phyloP scores from a whole-genome alignment of 2,329 filamentous ascomycete species.

The Macrophomina phaseolina region DNA sequence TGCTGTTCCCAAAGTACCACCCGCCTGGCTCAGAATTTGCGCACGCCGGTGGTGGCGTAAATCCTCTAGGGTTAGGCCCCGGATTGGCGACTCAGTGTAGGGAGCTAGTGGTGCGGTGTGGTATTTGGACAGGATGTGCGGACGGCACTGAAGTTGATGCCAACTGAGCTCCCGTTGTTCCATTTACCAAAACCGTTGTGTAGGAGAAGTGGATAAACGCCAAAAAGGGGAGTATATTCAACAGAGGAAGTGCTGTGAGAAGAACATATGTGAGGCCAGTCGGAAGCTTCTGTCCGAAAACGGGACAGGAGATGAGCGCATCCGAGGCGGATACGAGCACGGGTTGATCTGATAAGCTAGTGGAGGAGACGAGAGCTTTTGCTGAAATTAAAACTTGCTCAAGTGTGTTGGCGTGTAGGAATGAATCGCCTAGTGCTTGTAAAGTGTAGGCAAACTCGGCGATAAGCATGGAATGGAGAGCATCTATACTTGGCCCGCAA shows the following conservation, averaged over 20 bases:
- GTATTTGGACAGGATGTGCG: no score
- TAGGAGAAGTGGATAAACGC: no score
- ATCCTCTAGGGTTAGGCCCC: no score
- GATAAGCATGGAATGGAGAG: neutral
- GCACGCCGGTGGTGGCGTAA: no score
- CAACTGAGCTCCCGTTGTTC: no score
- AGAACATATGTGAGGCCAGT: neutral
- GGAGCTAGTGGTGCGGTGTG: no score
- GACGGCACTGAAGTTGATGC: no score
- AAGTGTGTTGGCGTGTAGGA: neutral
- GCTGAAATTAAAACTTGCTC: conserved; percentile 1
- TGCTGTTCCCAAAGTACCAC: no score
- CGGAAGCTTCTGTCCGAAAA: neutral
- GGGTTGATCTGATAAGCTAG: neutral
- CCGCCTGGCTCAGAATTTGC: no score
- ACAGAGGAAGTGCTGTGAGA: neutral
- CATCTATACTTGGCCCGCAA: neutral
- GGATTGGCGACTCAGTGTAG: no score
- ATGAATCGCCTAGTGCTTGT: neutral
- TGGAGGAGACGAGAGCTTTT: neutral
- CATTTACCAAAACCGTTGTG: no score
- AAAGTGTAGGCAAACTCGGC: conserved; percentile 3
- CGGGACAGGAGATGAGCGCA: neutral
- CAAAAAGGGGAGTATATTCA: no score
- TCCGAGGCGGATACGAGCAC: neutral